Percentiles rank a stretch among this genome's conserved stretches.
phyloP scores from a whole-genome alignment of 257 asterid genomes.

The Lantana camara region DNA sequence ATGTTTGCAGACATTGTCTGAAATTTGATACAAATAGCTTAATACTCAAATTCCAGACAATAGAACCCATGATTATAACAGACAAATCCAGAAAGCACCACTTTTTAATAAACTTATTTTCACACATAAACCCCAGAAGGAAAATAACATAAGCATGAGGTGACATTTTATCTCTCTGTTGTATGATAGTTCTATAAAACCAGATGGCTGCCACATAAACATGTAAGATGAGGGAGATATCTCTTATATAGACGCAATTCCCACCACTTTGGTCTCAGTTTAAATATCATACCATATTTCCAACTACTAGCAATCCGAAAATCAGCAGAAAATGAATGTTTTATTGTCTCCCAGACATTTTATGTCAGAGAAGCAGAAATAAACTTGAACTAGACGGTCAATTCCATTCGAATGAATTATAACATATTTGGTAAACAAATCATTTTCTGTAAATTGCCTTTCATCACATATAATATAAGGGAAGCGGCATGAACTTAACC shows the following conservation, averaged over 20 bases:
- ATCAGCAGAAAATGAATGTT: background rate
- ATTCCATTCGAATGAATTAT: background rate
- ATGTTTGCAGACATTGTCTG: background rate
- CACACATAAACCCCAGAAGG: background rate
- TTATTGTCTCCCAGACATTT: background rate
- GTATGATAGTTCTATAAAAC: background rate
- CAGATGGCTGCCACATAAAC: background rate
- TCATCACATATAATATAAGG: background rate
- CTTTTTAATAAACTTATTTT: background rate
- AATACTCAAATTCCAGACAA: background rate
- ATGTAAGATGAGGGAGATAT: background rate
- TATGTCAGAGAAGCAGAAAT: background rate
- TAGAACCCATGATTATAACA: background rate
- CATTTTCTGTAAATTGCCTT: background rate
- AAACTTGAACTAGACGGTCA: background rate
- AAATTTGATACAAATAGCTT: constrained; percentile 19
- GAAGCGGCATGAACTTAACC: background rate
- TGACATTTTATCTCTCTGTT: background rate
- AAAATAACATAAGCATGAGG: background rate
- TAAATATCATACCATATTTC: too few species aligned
- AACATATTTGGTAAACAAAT: background rate
- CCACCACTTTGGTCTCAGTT: too few species aligned
- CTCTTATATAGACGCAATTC: too few species aligned
- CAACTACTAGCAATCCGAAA: background rate
- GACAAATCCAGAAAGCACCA: constrained; percentile 10